These are phyloP conservation scores for Euphorbia peplus DNA, from an alignment of 345 rosid species.

Conservation along the genomic window DNA sequence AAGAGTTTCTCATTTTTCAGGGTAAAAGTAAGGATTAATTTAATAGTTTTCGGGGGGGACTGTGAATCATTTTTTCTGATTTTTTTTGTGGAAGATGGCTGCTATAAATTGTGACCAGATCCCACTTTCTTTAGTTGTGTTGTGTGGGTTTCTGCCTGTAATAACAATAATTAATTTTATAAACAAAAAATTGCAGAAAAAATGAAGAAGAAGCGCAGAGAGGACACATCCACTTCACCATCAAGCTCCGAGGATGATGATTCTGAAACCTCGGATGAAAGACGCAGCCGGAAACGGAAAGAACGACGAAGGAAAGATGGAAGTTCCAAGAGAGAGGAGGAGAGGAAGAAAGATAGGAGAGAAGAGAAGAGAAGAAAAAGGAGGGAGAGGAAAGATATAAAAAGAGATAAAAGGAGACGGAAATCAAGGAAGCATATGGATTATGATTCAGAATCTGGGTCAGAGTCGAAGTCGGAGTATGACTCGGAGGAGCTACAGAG, in stretches of 20 bases:
- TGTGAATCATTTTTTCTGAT: no score
- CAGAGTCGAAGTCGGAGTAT: slow-evolving; percentile 29
- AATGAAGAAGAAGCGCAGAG: slow-evolving; percentile 38
- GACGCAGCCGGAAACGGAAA: slow-evolving; percentile 34
- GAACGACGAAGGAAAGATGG: slow-evolving; percentile 39
- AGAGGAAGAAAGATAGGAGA: slow-evolving; percentile 41
- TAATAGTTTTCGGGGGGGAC: no score
- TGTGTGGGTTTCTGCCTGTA: no score
- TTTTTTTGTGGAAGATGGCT: no score
- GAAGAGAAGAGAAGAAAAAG: slow-evolving; percentile 27
- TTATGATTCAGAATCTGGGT: slow-evolving; percentile 26
- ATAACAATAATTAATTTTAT: no score
- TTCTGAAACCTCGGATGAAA: slow-evolving; percentile 43
- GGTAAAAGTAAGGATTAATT: no score
- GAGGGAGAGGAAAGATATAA: slow-evolving; percentile 36
- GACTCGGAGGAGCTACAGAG: slow-evolving; percentile 39
- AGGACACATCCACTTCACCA: slow-evolving; percentile 33
- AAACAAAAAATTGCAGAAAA: slow-evolving; percentile 13
- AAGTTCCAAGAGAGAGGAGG: slow-evolving; percentile 53
- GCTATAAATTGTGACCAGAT: background rate
- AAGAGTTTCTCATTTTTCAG: no score
- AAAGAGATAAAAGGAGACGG: slow-evolving; percentile 41
- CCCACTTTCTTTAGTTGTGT: background rate
- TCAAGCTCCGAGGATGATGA: slow-evolving; percentile 41
- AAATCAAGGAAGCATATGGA: slow-evolving; percentile 41